Evolutionary conservation across 2,329 filamentous ascomycete genomes (phyloP), one percentile per base, ranked within the genome.

Genomic region (Septoria linicola): DNA sequence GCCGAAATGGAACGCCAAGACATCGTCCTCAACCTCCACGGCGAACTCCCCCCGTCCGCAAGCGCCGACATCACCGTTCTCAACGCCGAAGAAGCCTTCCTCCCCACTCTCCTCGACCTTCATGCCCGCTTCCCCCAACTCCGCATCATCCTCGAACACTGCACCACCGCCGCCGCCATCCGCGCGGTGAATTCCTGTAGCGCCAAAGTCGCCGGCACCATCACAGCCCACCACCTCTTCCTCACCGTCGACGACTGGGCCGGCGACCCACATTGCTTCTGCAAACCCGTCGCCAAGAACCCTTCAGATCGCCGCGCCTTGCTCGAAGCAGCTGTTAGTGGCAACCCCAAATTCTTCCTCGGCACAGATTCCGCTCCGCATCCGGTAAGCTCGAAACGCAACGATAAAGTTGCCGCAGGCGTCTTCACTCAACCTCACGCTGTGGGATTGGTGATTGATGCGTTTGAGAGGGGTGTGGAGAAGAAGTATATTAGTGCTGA

Each of bases 1-100:
- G 80, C 79, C n/a, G 87, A 88, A 59, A 96, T 97, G 91, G 87
- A 96, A 67, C 74, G 84, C 53, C 82, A 90, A 59, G 83, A 85
- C 59, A 76, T 96, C 67, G 80, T 95, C n/a, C 78, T 95, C 35
- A 96, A 96, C 72, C 76, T 97, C n/a, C 91, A 97, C 68, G 92
- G 91, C 59, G 92, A 96, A 72, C 82, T 85, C n/a, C 85, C 83
- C 0, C 77, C 78, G 1, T 75, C 75, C 58, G 68, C 69, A 37
- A 64, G 60, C 46, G 59, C 65, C 40, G 66, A 71, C 54, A 67
- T 71, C 55, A 70, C 68, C 8, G 67, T 72, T 3, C 73, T 89
- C 57, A 87, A 85, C 62, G 85, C 85, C 16, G 87, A 91, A 70
- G 79, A 83, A 55, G 77, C 76, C 2, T 97, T 97, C 73, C 76